phyloP scores from a whole-genome alignment of 768 basidiomycete genomes.

The Auricularia auricula-judae region DNA sequence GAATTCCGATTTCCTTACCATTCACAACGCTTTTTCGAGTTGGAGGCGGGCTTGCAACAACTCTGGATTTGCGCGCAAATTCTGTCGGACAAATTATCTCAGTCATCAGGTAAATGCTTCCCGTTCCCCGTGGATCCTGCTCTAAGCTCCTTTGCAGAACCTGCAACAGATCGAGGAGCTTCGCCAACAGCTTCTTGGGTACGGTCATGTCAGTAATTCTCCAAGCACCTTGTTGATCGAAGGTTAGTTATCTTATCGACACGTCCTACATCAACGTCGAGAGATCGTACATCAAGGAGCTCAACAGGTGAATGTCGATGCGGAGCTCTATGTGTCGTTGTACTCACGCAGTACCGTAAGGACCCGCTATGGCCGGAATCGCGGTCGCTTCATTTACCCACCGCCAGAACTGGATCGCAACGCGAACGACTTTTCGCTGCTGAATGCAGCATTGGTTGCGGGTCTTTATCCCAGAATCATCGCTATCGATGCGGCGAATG shows the following conservation, averaged over 20 bases:
- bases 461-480: constrained; percentile 90
- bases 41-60: constrained; percentile 75
- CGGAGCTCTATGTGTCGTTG: neutral
- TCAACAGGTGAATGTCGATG: constrained; percentile 41
- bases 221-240: constrained; percentile 1
- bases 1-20: constrained; percentile 89
- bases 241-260: constrained; percentile 70
- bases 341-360: constrained; percentile 24
- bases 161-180: constrained; percentile 94
- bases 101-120: constrained; percentile 57
- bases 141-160: constrained; percentile 37
- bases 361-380: constrained; percentile 61
- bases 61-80: constrained; percentile 49
- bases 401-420: constrained; percentile 65
- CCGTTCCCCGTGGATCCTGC: neutral
- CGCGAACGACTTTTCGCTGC: constrained; percentile 38
- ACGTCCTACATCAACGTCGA: constrained; percentile 73
- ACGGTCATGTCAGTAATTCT: constrained; percentile 15
- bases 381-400: constrained; percentile 63
- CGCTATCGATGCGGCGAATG: constrained; percentile 45
- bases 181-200: constrained; percentile 80
- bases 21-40: constrained; percentile 79
- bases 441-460: constrained; percentile 75
- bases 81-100: constrained; percentile 70
- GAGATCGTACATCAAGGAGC: constrained; percentile 49